Evolutionary conservation across 129 eudicot species (phyloP), one percentile per base, ranked within the genome.

Genomic region (Lactuca saligna): DNA sequence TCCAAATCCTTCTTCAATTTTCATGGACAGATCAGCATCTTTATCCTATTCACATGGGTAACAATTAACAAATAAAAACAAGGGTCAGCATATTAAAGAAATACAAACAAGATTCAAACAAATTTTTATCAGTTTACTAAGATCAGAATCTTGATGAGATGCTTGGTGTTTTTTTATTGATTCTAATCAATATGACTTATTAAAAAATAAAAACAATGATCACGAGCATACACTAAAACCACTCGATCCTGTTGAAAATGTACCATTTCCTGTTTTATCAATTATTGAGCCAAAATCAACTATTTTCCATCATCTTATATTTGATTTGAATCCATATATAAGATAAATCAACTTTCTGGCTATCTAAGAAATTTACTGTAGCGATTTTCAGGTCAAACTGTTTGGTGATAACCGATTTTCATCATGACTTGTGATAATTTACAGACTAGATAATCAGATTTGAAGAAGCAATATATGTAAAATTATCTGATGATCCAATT

Each of bases 1-100:
- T 20, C 98, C 98, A 64, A 86, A 92, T 34, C 98, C 98, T 71
- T 84, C 81, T 81, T 89, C 96, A 10, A 92, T 89, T 68, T 79
- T 82, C 35, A 60, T 49, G 0, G 95, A 86, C 69, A 92, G 73
- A 69, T 89, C 96, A 38, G 82, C 88, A 75, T 75, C 83, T 67
- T 74, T 85, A 68, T 92, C 95, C 98, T 91, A 46, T 35, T 65
- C 65, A 63, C 57, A 72, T 34, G 17, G 65, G 34, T 54, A 9
- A 44, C 20, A 76, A 7, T 42, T 7, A 20, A 51, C 20, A 76
- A 7, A 53, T 5, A 20, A 51, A 78, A 68, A 7, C 12, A 42
- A 17, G 4, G 10, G 13, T 59, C 71, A 68, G 72, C 50, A 68
- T 14, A 25, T 12, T 46, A 46, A 11, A 44, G 38, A 44, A 39